Evolutionary conservation across 495 filamentous ascomycete species (phyloP).

Genomic region (Penicillium canariense): DNA sequence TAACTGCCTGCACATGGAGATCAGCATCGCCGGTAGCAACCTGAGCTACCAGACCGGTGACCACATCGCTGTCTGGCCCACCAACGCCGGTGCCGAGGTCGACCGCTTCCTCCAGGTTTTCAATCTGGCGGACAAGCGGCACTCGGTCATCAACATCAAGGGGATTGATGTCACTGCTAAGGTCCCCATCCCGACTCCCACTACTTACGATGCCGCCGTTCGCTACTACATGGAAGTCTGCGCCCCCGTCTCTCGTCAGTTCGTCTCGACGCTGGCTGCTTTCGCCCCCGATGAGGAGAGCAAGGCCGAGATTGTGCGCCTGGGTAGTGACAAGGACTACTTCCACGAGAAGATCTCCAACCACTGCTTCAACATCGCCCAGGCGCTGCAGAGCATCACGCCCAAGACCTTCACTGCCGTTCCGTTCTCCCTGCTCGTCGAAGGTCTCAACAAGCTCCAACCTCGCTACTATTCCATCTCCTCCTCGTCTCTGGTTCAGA

Average conservation of each 20-base stretch:
- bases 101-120: slow-evolving; percentile 83
- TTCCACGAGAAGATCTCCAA: slow-evolving; percentile 85
- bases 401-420: slow-evolving; percentile 74
- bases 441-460: slow-evolving; percentile 91
- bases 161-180: slow-evolving; percentile 93
- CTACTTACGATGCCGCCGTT: slow-evolving; percentile 89
- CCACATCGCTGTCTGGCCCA: slow-evolving; percentile 96
- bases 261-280: slow-evolving; percentile 78
- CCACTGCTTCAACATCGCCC: slow-evolving; percentile 85
- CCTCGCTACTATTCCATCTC: slow-evolving; percentile 99
- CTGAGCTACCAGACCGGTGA: slow-evolving; percentile 94
- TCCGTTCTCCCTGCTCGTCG: slow-evolving; percentile 93
- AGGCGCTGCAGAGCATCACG: slow-evolving; percentile 74
- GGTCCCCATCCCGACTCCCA: slow-evolving; percentile 95
- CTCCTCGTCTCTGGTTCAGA: slow-evolving; percentile 90
- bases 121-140: slow-evolving; percentile 69
- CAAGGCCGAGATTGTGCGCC: slow-evolving; percentile 82
- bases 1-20: slow-evolving; percentile 97
- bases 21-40: slow-evolving; percentile 78
- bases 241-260: slow-evolving; percentile 93
- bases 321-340: slow-evolving; percentile 92
- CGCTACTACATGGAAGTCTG: slow-evolving; percentile 98
- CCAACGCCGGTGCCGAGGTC: slow-evolving; percentile 89
- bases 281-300: slow-evolving; percentile 83
- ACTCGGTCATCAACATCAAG: slow-evolving; percentile 86